Evolutionary conservation across 75 land plant species (phyloP), one percentile per base, ranked within the genome.

Genomic region (Picea sitchensis): DNA sequence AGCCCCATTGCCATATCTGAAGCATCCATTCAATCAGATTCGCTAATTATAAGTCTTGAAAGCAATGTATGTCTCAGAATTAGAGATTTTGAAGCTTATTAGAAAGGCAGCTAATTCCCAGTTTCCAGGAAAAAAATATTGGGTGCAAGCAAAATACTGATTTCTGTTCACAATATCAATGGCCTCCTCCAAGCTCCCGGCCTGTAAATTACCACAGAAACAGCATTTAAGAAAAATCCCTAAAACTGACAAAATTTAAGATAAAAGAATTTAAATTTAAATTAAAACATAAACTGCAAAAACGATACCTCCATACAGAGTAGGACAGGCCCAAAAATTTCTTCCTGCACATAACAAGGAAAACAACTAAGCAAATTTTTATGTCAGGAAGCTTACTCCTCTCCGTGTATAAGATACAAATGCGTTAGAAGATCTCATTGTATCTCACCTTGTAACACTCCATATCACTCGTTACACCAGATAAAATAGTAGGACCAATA

Each of bases 291-390:
- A 78, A 15, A 62, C 20, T 47, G 5, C 34, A 11, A 54, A 47
- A 26, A 61, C 59, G 59, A 59, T 78, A 94, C 96, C 94, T 95
- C 77, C 95, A 96, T 88, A 86, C 95, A 91, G 58, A 96, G 87
- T 23, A 96, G 91, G 67, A 96, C 98, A 41, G 99, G 99, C 11
- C 99, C 99, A 83, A 96, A 96, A 59, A 96, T 94, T 76, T 96
- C 99, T 82, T 95, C 93, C 99, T 94, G 88, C 57, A 76, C 36
- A 80, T 12, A 59, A 14, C 21, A 17, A 71, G n/a, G 15, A 51
- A 59, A 36, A 54, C 58, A 56, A 32, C 18, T 13, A 11, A 38
- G n/a, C n/a, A 41, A 11, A 5, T 31, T 68, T 21, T 15, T 78
- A 36, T 63, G 3, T 14, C 14, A 34, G 32, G 44, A 36, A 68